Base-by-base conservation (phyloP, 2,329 filamentous ascomycete genomes). In the Penicillium hesseltinei region DNA sequence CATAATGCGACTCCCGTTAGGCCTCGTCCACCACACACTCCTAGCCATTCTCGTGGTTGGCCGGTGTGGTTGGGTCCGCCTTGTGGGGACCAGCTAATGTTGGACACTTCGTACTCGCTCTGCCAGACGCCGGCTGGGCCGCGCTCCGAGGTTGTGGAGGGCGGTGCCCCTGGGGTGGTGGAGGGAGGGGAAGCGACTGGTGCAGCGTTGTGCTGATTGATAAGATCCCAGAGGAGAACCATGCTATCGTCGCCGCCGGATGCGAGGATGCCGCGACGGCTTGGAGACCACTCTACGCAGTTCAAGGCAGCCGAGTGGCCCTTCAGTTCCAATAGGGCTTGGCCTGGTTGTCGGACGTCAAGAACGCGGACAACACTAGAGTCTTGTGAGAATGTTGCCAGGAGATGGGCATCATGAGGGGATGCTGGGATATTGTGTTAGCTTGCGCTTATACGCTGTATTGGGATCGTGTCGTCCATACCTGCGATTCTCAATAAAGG, bases 341-440 rank as follows among this genome's bases (percentile, higher is more conserved):
- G 94, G 6, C 94, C 94, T 0, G 94, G 94, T 76, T 99, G 94
- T 48, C 94, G 88, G 3, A 97, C 93, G 69, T 99, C 94, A 31
- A 99, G 86, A 54, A 99, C 96, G 47, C 94, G 91, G 71, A 99
- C 92, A 35, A 96, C 80, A 67, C 88, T 92, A 4, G 91, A 96
- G 72, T 97, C 94, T 70, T 92, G 88, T 19, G 94, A 93, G 73
- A 99, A 97, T 0, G 94, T 99, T n/a, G 93, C 93, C 36, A 99
- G 85, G 35, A 99, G 86, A 72, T 99, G 92, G 7, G 91, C 89
- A 74, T 99, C 94, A 69, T 97, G 93, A 1, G 94, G 94, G 1
- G 93, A 97, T 13, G 93, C 94, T 80, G 46, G 3, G 36, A 40
- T 7, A 25, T 54, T 56, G 33, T 58, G 27, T 57, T 35, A 57